phyloP scores from a whole-genome alignment of 2,329 filamentous ascomycete genomes.

The Trichoderma guizhouense region DNA sequence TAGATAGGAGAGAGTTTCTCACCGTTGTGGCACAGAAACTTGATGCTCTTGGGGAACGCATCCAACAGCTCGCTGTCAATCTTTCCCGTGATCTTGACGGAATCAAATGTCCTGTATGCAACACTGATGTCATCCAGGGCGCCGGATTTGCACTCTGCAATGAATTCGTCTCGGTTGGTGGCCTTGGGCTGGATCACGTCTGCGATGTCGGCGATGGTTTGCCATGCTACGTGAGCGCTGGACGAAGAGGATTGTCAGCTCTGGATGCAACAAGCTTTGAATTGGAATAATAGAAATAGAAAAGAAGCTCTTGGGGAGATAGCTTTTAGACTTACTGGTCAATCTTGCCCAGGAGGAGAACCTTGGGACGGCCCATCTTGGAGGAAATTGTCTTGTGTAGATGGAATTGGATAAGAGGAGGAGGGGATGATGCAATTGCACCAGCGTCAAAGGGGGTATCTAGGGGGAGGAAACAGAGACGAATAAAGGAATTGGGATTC shows the following conservation, averaged over 20 bases:
- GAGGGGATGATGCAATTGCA: neutral
- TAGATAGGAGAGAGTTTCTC: conserved; percentile 18
- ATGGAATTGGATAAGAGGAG: neutral
- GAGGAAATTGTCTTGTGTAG: neutral
- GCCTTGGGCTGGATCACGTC: conserved; percentile 63
- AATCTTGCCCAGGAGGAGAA: conserved; percentile 40
- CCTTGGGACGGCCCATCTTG: conserved; percentile 32
- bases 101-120: conserved; percentile 69
- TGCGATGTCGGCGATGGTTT: conserved; percentile 57
- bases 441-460: neutral
- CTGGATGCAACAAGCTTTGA: neutral
- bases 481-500: neutral
- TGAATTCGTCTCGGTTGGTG: conserved; percentile 62
- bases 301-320: neutral
- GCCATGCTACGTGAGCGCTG: conserved; percentile 63
- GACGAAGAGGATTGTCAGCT: neutral
- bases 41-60: conserved; percentile 50
- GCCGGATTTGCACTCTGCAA: conserved; percentile 64
- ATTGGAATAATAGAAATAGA: neutral
- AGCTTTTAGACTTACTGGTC: conserved; percentile 35
- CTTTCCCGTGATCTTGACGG: conserved; percentile 60
- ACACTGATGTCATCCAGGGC: conserved; percentile 62
- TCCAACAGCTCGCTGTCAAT: conserved; percentile 69
- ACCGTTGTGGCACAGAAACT: conserved; percentile 61
- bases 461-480: neutral